Evolutionary conservation across 2,329 filamentous ascomycete genomes (phyloP).

Genomic region (Phaeosphaeria sp.): DNA sequence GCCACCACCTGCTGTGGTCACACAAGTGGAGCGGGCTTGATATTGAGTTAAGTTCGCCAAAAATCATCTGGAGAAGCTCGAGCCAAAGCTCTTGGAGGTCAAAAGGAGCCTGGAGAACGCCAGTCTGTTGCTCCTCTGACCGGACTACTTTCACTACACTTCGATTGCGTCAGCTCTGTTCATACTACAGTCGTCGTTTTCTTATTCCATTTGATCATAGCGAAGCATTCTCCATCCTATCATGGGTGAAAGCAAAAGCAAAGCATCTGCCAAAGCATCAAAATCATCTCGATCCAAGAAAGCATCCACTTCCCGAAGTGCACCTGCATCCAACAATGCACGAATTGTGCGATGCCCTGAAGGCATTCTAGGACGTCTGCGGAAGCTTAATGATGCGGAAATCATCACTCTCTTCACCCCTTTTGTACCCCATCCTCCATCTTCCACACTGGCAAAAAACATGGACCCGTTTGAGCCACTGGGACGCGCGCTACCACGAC

Average conservation of each 20-base stretch:
- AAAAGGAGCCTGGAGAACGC: slow-evolving; percentile 2
- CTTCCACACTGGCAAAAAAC: slow-evolving; percentile 45
- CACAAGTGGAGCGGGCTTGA: slow-evolving; percentile 8
- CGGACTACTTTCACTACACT: neutral
- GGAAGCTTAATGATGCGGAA: slow-evolving; percentile 46
- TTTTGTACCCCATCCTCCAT: slow-evolving; percentile 59
- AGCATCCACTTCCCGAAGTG: slow-evolving; percentile 19
- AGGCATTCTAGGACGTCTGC: slow-evolving; percentile 32
- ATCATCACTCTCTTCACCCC: slow-evolving; percentile 56
- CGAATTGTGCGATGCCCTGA: slow-evolving; percentile 35
- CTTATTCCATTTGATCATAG: neutral
- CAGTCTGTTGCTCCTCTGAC: neutral
- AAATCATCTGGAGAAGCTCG: slow-evolving; percentile 6
- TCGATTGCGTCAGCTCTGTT: neutral
- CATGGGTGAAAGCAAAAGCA: slow-evolving; percentile 36
- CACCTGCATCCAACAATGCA: slow-evolving; percentile 23
- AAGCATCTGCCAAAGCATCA: slow-evolving; percentile 17
- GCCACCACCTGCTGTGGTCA: slow-evolving; percentile 16
- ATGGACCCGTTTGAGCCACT: slow-evolving; percentile 76
- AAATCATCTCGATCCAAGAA: slow-evolving; percentile 21
- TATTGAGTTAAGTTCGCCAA: neutral
- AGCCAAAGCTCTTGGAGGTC: slow-evolving; percentile 8
- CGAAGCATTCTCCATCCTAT: neutral
- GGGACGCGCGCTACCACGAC: slow-evolving; percentile 66
- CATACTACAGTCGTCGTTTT: neutral